These are phyloP conservation scores for Cystofilobasidium ferigula DNA, from an alignment of 768 basidiomycete species.

Conservation along the genomic window DNA sequence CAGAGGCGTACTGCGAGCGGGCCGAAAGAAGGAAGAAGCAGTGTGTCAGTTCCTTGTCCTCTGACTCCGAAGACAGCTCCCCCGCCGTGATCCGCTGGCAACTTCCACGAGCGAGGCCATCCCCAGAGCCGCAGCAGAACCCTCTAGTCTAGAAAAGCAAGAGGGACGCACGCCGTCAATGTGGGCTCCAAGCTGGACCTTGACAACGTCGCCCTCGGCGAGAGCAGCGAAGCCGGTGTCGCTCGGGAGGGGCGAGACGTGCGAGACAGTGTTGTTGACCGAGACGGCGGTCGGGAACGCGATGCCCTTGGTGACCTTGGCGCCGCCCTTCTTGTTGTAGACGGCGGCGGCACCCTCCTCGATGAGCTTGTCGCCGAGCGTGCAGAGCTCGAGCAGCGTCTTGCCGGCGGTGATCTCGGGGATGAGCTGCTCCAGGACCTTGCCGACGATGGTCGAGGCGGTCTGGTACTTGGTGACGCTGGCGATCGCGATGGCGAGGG, in stretches of 20 bases:
- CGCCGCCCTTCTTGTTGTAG: constrained; percentile 81
- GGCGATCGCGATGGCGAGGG: background rate
- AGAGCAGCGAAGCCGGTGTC: constrained; percentile 41
- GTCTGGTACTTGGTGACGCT: constrained; percentile 50
- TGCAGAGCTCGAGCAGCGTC: constrained; percentile 73
- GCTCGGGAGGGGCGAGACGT: constrained; percentile 90
- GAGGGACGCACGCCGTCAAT: constrained; percentile 58
- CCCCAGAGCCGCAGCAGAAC: too few relatives aligned
- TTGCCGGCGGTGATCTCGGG: constrained; percentile 66
- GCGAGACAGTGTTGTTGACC: constrained; percentile 87
- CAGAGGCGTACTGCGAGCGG: constrained; percentile 56
- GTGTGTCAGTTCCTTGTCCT: background rate
- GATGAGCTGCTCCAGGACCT: constrained; percentile 74
- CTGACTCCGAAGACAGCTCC: too few relatives aligned
- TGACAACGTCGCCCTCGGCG: constrained; percentile 76
- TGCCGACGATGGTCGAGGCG: constrained; percentile 82
- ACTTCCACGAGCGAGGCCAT: too few relatives aligned
- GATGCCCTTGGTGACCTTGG: constrained; percentile 79
- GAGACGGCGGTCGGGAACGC: constrained; percentile 91
- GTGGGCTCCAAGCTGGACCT: constrained; percentile 90
- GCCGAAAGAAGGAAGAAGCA: background rate
- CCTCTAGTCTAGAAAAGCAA: background rate
- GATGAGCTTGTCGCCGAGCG: constrained; percentile 86
- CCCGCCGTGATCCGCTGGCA: too few relatives aligned
- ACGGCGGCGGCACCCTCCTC: constrained; percentile 72